phyloP scores from a whole-genome alignment of 2,329 filamentous ascomycete genomes.

The Ophiosphaerella herpotricha region DNA sequence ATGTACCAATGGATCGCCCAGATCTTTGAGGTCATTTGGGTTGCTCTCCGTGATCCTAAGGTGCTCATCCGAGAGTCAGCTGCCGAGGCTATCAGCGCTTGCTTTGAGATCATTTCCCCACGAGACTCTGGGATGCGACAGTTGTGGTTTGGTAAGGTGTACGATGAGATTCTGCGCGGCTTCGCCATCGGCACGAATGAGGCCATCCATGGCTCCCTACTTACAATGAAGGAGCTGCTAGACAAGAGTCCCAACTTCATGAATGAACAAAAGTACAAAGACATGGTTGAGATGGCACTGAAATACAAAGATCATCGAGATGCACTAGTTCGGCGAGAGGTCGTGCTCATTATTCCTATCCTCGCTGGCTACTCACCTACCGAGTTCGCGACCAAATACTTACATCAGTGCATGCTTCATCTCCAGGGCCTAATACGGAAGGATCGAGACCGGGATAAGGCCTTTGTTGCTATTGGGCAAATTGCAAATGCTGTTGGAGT shows the following conservation, averaged over 20 bases:
- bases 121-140: constrained; percentile 87
- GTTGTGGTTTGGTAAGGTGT: constrained; percentile 88
- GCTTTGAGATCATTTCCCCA: constrained; percentile 93
- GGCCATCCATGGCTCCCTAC: constrained; percentile 87
- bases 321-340: constrained; percentile 81
- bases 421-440: constrained; percentile 92
- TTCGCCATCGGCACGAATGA: constrained; percentile 80
- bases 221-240: constrained; percentile 90
- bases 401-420: constrained; percentile 97
- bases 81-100: constrained; percentile 89
- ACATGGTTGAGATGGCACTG: constrained; percentile 90
- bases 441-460: constrained; percentile 86
- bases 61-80: constrained; percentile 91
- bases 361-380: constrained; percentile 89
- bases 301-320: constrained; percentile 94
- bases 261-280: constrained; percentile 84
- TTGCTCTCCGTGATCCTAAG: constrained; percentile 85
- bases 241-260: constrained; percentile 99
- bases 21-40: constrained; percentile 95
- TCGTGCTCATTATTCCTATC: constrained; percentile 88
- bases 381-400: constrained; percentile 83
- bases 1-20: constrained; percentile 96
- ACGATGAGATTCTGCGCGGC: constrained; percentile 79
- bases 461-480: constrained; percentile 93
- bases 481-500: constrained; percentile 96